A percentile compares a stretch with the other conserved stretches of the same genome.
Evolutionary conservation across 2,329 filamentous ascomycete species (phyloP).

Genomic region (Bisporella sp.): DNA sequence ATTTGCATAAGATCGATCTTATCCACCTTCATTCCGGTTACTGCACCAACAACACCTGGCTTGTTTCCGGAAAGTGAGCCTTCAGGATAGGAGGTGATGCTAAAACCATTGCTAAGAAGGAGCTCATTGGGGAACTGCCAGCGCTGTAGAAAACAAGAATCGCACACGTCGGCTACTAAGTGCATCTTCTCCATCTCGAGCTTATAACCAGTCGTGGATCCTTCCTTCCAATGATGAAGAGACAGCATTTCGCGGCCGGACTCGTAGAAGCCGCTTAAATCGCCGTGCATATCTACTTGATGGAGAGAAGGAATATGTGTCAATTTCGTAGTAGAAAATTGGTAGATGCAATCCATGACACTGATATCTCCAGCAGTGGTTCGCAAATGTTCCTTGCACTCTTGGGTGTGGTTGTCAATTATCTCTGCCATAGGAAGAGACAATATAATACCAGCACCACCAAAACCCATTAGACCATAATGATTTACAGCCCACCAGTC

Average conservation of each 20-base stretch:
- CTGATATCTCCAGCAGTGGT: slow-evolving; percentile 24
- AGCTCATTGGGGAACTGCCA: slow-evolving; percentile 37
- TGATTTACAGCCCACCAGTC: slow-evolving; percentile 26
- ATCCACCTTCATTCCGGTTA: background rate
- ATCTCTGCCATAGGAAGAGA: slow-evolving; percentile 20
- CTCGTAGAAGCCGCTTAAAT: slow-evolving; percentile 26
- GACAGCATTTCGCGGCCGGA: slow-evolving; percentile 22
- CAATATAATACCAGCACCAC: slow-evolving; percentile 24
- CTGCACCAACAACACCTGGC: background rate
- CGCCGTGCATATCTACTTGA: slow-evolving; percentile 26
- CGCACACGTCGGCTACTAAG: slow-evolving; percentile 23
- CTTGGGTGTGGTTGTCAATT: slow-evolving; percentile 18
- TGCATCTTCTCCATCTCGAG: slow-evolving; percentile 27
- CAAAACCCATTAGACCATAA: slow-evolving; percentile 27
- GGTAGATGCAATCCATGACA: slow-evolving; percentile 26
- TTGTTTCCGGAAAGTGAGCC: background rate
- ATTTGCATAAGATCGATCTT: slow-evolving; percentile 26
- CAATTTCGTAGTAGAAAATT: slow-evolving; percentile 18
- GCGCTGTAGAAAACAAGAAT: slow-evolving; percentile 37
- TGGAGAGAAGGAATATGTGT: slow-evolving; percentile 21
- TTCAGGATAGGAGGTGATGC: slow-evolving; percentile 31
- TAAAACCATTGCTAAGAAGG: slow-evolving; percentile 39
- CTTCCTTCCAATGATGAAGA: slow-evolving; percentile 27
- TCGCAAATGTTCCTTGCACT: slow-evolving; percentile 20
- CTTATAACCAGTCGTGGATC: slow-evolving; percentile 17